Base-by-base conservation (phyloP, 805 yeast genomes). In the Starmera caribaea region DNA sequence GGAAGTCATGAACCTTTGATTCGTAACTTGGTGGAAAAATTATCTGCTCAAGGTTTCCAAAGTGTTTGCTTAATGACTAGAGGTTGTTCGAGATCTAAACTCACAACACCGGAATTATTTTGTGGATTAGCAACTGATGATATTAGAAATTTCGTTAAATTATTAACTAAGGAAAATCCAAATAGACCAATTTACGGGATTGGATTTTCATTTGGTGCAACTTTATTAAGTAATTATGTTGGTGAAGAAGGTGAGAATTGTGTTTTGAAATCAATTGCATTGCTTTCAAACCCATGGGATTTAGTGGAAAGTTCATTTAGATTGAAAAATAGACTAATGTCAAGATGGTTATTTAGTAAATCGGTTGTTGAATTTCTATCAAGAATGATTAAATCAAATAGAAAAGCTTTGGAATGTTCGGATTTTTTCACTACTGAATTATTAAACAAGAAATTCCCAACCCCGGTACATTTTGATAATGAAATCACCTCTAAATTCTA, bases 1-100 rank as follows among this genome's bases (percentile, higher is more conserved):
- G 94, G 94, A 2, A 77, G 86, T 13, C 83, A 79, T 49, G 92
- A 83, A 55, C 76, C 84, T 16, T 79, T 79, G 41, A 73, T 82
- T 36, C 68, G 87, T 45, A 71, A 81, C 8, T 61, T 77, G 31
- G 59, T 75, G 30, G 61, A 63, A 35, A 57, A 61, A 16, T 58
- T 79, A 36, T 66, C 71, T 28, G 49, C 55, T 1, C 59, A 61
- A 13, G 61, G 62, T 40, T 68, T 77, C 54, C 76, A 80, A 58
- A 80, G 78, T 36, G 81, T 79, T 15, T 74, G 73, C 3, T 52
- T 83, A 37, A 81, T 81, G 54, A 69, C 83, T 14, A 66, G 94
- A 52, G 94, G 94, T 4, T 82, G 90, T 59, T 81, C 86, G 27
- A 70, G 85, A 53, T 80, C 86, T 16, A 79, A 79, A 45, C 66